Conservation (phyloP, 345 rosid genomes). For the Microthlaspi erraticum region DNA sequence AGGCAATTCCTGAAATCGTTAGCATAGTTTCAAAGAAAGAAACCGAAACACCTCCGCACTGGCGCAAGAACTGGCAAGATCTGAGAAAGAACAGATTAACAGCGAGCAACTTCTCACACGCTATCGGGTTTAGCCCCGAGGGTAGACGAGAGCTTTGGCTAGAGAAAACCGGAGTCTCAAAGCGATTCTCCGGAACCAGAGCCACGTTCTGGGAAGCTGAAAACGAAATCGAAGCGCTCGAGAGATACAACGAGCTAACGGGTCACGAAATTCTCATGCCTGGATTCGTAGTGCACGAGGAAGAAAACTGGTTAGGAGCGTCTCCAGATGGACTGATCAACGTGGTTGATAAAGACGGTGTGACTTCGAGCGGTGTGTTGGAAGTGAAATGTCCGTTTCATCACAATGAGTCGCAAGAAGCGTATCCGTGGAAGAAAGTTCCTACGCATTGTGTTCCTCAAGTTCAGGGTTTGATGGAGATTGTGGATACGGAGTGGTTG, state of each 20-base stretch:
- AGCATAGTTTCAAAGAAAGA: slow-evolving; percentile 19
- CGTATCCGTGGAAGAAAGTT: slow-evolving; percentile 67
- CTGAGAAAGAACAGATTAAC: slow-evolving; percentile 55
- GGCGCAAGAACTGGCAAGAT: slow-evolving; percentile 61
- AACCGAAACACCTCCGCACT: slow-evolving; percentile 37
- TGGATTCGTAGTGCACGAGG: slow-evolving; percentile 45
- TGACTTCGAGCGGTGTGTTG: slow-evolving; percentile 57
- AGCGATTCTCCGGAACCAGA: slow-evolving; percentile 34
- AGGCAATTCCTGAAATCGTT: slow-evolving; percentile 26
- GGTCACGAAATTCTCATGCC: slow-evolving; percentile 52
- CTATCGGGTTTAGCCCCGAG: slow-evolving; percentile 67
- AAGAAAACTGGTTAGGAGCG: slow-evolving; percentile 77
- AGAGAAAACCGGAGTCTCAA: slow-evolving; percentile 65
- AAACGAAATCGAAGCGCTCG: slow-evolving; percentile 60
- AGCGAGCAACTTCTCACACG: slow-evolving; percentile 73
- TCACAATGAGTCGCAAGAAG: slow-evolving; percentile 14
- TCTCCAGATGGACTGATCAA: slow-evolving; percentile 82
- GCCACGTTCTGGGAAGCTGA: slow-evolving; percentile 40
- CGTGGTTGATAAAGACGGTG: slow-evolving; percentile 47
- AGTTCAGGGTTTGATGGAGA: slow-evolving; percentile 85
- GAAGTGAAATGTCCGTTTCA: slow-evolving; percentile 79
- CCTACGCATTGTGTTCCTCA: slow-evolving; percentile 68
- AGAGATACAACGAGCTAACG: slow-evolving; percentile 58
- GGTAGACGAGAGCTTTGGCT: slow-evolving; percentile 76
- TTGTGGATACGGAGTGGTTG: slow-evolving; percentile 81